These are phyloP conservation scores for Groenewaldozyma salmanticensis DNA, from an alignment of 805 yeast genomes.

Conservation along the genomic window DNA sequence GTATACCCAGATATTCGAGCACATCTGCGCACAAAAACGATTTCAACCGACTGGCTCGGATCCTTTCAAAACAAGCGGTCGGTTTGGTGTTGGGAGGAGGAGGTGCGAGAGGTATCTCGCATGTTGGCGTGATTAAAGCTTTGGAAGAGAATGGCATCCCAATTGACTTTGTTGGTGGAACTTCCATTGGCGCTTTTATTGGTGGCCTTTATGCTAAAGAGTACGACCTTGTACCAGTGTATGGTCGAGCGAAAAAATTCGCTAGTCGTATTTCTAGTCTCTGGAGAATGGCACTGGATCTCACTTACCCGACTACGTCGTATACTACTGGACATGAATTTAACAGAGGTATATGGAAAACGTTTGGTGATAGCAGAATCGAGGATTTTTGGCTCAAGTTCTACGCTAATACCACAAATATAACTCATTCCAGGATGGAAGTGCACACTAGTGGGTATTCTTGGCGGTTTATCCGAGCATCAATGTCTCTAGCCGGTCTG, in stretches of 20 bases:
- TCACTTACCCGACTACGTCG: constrained; percentile 89
- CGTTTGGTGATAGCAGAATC: constrained; percentile 82
- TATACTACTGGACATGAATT: constrained; percentile 97
- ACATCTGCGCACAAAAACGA: constrained; percentile 67
- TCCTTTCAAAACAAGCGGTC: constrained; percentile 84
- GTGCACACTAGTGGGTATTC: constrained; percentile 86
- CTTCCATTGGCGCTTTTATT: constrained; percentile 91
- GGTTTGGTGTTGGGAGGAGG: constrained; percentile 97
- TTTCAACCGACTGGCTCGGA: constrained; percentile 79
- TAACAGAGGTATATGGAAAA: constrained; percentile 95
- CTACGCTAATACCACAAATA: constrained; percentile 86
- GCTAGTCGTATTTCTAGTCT: constrained; percentile 69
- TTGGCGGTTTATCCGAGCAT: constrained; percentile 92
- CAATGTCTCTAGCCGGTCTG: constrained; percentile 92
- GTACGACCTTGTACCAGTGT: constrained; percentile 81
- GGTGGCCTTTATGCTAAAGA: constrained; percentile 94
- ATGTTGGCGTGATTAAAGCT: constrained; percentile 84
- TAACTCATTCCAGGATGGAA: constrained; percentile 92
- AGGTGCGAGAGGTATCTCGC: constrained; percentile 92
- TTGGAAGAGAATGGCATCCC: constrained; percentile 90
- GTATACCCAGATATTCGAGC: constrained; percentile 23
- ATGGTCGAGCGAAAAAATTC: constrained; percentile 82
- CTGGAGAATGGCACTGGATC: constrained; percentile 77
- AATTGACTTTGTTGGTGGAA: constrained; percentile 88
- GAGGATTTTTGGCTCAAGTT: constrained; percentile 94